phyloP scores from a whole-genome alignment of 768 basidiomycete species.

The Postia placenta region DNA sequence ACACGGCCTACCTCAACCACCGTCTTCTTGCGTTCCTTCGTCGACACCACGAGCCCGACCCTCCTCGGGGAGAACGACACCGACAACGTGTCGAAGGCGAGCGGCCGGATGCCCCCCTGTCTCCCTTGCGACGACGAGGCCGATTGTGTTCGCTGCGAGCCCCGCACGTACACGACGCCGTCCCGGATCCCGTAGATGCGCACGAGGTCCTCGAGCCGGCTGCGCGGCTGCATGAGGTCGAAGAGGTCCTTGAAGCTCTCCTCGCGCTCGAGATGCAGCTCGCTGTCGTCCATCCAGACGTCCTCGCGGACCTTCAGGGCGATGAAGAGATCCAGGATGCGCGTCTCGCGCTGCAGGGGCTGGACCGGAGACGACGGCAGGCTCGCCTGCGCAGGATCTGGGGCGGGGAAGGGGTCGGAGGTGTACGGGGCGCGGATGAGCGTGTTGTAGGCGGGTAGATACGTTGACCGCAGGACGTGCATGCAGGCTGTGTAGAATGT shows the following conservation, averaged over 20 bases:
- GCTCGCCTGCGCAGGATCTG: constrained; percentile 21
- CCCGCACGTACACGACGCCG: constrained; percentile 22
- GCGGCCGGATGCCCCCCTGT: constrained; percentile 6
- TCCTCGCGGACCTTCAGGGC: constrained; percentile 77
- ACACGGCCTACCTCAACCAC: constrained; percentile 47
- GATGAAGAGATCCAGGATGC: constrained; percentile 72
- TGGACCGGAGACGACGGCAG: constrained; percentile 25
- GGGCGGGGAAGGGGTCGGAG: constrained; percentile 71
- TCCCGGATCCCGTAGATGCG: constrained; percentile 34
- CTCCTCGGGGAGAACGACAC: constrained; percentile 34
- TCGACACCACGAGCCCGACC: constrained; percentile 31
- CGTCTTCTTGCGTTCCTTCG: constrained; percentile 38
- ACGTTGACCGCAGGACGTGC: constrained; percentile 74
- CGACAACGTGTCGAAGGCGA: constrained; percentile 33
- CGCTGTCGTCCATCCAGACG: constrained; percentile 66
- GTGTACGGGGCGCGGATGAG: constrained; percentile 65
- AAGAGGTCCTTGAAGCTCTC: constrained; percentile 79
- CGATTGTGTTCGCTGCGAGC: constrained; percentile 2
- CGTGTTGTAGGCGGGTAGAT: constrained; percentile 57
- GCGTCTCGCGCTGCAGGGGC: constrained; percentile 65
- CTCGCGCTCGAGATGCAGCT: constrained; percentile 68
- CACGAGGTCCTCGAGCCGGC: constrained; percentile 73
- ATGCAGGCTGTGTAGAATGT: constrained; percentile 49
- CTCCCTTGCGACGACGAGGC: constrained; percentile 1
- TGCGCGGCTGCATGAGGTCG: constrained; percentile 67